Evolutionary conservation across 306 rosid species (phyloP).

Genomic region (Calophaca sinica): DNA sequence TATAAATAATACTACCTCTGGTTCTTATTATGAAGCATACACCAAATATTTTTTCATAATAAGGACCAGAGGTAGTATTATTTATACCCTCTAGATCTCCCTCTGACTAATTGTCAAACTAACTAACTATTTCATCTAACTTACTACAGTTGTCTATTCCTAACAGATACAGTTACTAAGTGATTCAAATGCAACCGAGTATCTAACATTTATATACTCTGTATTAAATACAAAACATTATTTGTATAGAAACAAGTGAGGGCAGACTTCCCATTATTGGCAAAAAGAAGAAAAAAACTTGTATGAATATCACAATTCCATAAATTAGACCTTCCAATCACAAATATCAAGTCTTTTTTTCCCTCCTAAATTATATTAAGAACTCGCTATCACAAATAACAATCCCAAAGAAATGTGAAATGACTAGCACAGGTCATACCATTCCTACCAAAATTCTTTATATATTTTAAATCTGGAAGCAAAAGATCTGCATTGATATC

Average conservation of each 20-base stretch:
- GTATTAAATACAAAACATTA: not conserved
- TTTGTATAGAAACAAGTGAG: not conserved
- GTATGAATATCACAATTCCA: conserved; percentile 7
- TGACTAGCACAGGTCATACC: conserved; percentile 20
- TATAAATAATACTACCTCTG: too few species aligned
- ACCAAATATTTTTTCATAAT: too few species aligned
- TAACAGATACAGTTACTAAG: conserved; percentile 3
- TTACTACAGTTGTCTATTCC: not conserved
- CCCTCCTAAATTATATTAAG: conserved; percentile 17
- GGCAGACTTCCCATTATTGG: not conserved
- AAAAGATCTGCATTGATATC: not conserved
- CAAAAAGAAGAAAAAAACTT: not conserved
- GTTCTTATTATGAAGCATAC: too few species aligned
- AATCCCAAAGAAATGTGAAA: conserved; percentile 3
- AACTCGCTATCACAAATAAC: not conserved
- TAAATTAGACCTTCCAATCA: conserved; percentile 2
- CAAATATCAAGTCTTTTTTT: conserved; percentile 4
- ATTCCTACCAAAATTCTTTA: conserved; percentile 13
- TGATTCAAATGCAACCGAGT: not conserved
- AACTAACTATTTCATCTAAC: conserved; percentile 1
- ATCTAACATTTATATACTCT: not conserved
- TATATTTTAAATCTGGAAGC: conserved; percentile 13
- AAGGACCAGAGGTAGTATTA: too few species aligned
- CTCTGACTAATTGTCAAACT: conserved; percentile 1
- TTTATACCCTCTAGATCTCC: too few species aligned